Conservation (phyloP, 1,284 basidiomycete genomes). For the Neolentinus lepideus region DNA sequence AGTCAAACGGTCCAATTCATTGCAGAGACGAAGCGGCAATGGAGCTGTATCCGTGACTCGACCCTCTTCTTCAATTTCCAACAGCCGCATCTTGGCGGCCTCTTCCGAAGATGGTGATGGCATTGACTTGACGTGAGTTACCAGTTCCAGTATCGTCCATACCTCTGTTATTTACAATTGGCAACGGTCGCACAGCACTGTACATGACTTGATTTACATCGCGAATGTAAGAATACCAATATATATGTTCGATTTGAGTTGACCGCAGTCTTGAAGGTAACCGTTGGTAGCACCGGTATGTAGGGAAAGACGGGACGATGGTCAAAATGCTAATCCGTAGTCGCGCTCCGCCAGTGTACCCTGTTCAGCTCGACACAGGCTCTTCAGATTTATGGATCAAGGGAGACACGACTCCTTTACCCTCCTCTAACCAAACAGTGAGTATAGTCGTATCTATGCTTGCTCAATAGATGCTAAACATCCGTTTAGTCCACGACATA, state of each 20-base stretch:
- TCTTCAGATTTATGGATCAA: constrained; percentile 79
- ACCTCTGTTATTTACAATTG: not conserved
- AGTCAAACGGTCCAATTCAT: constrained; percentile 9
- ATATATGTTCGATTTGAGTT: constrained; percentile 3
- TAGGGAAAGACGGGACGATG: not conserved
- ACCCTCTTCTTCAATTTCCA: not conserved
- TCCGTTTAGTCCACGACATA: constrained; percentile 12
- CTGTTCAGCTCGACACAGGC: constrained; percentile 73
- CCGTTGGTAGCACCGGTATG: constrained; percentile 53
- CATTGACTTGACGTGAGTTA: constrained; percentile 23
- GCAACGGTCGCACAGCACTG: constrained; percentile 35
- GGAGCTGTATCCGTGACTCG: not conserved
- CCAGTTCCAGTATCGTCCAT: not conserved
- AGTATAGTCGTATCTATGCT: constrained; percentile 14
- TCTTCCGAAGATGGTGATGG: constrained; percentile 15
- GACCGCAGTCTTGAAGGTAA: constrained; percentile 37
- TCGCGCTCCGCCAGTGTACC: constrained; percentile 37
- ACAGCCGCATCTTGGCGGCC: constrained; percentile 14
- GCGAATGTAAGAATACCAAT: constrained; percentile 46
- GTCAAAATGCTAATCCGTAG: not conserved
- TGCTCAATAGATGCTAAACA: not conserved
- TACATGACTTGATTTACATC: constrained; percentile 69
- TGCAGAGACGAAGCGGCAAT: constrained; percentile 9
- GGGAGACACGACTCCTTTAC: constrained; percentile 40
- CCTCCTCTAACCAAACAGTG: constrained; percentile 46